Evolutionary conservation across 1,139 yeast genomes (phyloP), one percentile per base, ranked within the genome.

Genomic region (Petasospora rhodanensis): DNA sequence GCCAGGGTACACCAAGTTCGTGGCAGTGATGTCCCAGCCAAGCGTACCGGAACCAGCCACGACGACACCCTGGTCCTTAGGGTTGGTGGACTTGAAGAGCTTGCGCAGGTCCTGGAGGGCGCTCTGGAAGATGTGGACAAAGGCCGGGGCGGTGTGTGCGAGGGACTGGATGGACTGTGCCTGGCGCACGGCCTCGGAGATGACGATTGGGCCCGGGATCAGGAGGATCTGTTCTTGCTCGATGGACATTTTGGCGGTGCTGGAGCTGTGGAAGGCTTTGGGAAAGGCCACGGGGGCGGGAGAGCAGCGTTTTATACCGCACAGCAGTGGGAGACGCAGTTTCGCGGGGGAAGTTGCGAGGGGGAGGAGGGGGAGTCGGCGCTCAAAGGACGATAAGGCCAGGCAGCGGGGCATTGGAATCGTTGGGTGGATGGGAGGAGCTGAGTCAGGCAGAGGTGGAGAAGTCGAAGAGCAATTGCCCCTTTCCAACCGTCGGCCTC

Each of bases 191-290:
- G 68, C 74, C 48, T 83, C 86, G 32, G 89, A 79, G 60, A 89
- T 79, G 60, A 84, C 93, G 56, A 89, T 83, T 41, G 97, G 96
- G 30, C 97, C 97, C 24, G 96, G 97, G 49, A 87, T 84, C 68
- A 87, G 66, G 48, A 87, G 70, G 12, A 57, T 42, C 36, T 53
- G 49, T 21, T 48, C 49, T 9, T 13, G 10, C 8, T 7, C 7
- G 17, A 23, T 23, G 7, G 24, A 10, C 24, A 22, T 11, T 22
- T 22, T 22, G 8, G 7, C 19, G 7, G 19, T 18, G 7, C 8
- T 18, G 19, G 7, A 18, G 7, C 19, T 18, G 7, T 18, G 8
- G 19, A 18, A 18, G 19, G 19, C 7, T 18, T 18, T 9, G n/a
- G n/a, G n/a, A n/a, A n/a, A n/a, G n/a, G n/a, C n/a, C n/a, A n/a